phyloP scores from a whole-genome alignment of 495 filamentous ascomycete genomes.

The Xylaria sp. region DNA sequence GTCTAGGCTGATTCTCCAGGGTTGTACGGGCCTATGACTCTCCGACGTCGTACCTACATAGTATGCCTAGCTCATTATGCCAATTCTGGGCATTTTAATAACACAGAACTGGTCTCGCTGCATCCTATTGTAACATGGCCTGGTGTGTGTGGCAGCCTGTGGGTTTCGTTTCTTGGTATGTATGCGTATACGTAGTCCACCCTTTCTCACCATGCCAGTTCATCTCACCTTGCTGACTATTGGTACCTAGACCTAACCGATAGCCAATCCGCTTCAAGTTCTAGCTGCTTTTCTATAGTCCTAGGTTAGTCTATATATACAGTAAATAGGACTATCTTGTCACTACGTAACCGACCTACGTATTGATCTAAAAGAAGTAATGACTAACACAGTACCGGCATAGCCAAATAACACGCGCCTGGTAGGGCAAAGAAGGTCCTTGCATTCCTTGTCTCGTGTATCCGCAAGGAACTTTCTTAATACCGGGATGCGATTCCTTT shows the following conservation, averaged over 20 bases:
- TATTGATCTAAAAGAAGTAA: background rate
- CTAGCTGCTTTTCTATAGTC: background rate
- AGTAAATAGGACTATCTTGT: background rate
- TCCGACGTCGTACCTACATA: background rate
- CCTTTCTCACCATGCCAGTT: background rate
- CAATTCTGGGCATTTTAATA: background rate
- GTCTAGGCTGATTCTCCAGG: background rate
- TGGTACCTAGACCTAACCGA: background rate
- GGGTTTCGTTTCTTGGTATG: background rate
- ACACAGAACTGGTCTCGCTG: background rate
- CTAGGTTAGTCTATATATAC: background rate
- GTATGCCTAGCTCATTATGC: background rate
- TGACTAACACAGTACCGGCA: background rate
- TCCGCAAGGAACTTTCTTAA: background rate
- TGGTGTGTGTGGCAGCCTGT: background rate
- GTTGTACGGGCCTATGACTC: background rate
- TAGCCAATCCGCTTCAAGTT: background rate
- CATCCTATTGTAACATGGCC: background rate
- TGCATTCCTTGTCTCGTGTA: background rate
- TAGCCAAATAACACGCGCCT: too few relatives aligned
- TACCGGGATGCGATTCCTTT: background rate
- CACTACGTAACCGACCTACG: background rate
- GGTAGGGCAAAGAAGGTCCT: background rate
- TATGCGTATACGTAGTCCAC: background rate
- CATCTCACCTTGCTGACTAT: background rate